Conservation (phyloP, 129 eudicot genomes). For the Flaveria sonorensis region DNA sequence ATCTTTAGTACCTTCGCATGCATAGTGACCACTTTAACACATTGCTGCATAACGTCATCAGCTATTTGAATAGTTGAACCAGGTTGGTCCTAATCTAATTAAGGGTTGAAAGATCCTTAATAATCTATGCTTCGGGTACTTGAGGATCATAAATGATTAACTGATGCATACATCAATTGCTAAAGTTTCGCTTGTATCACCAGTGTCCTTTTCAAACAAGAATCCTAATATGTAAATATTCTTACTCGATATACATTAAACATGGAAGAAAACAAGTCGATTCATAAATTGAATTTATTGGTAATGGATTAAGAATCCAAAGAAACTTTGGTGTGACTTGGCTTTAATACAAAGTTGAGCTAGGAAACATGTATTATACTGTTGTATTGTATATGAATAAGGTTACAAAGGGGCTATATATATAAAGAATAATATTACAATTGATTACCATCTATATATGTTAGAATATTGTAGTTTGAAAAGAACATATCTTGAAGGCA, state of each 20-base stretch:
- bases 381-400: too few relatives aligned
- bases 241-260: slow-evolving; percentile 54
- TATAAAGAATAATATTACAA: too few relatives aligned
- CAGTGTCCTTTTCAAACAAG: slow-evolving; percentile 58
- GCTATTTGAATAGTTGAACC: slow-evolving; percentile 21
- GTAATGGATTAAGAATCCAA: slow-evolving; percentile 4
- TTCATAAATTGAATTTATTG: slow-evolving; percentile 62
- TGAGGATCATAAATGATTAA: slow-evolving; percentile 55
- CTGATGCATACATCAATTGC: slow-evolving; percentile 59
- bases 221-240: slow-evolving; percentile 51
- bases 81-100: slow-evolving; percentile 51
- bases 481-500: too few relatives aligned
- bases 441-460: too few relatives aligned
- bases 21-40: slow-evolving; percentile 44
- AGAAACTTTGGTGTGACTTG: too few relatives aligned
- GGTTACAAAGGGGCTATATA: too few relatives aligned
- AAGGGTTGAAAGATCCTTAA: slow-evolving; percentile 47
- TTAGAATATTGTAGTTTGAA: too few relatives aligned
- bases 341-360: too few relatives aligned
- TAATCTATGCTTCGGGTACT: slow-evolving; percentile 52
- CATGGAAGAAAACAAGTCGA: slow-evolving; percentile 59
- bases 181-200: slow-evolving; percentile 61
- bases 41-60: slow-evolving; percentile 28
- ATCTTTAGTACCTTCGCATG: slow-evolving; percentile 56
- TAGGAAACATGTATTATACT: too few relatives aligned